Evolutionary conservation across 768 basidiomycete species (phyloP).

Genomic region (Neoboletus subvelutipes): DNA sequence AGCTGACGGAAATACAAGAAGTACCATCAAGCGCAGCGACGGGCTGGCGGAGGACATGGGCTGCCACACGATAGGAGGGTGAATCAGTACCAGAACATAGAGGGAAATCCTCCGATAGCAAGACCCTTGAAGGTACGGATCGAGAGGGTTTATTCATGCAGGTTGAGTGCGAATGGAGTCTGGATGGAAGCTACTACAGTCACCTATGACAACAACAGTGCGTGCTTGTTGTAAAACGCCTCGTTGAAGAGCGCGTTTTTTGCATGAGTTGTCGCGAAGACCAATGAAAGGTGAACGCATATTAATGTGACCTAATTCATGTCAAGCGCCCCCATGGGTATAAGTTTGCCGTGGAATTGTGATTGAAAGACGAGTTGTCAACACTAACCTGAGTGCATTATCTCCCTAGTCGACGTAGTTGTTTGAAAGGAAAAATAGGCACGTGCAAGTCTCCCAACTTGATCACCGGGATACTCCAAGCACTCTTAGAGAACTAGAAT

Average conservation of each 20-base stretch:
- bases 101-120: background rate
- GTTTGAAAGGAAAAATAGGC: background rate
- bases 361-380: background rate
- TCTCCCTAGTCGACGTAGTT: background rate
- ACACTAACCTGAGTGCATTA: background rate
- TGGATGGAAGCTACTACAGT: background rate
- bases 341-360: background rate
- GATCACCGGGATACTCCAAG: background rate
- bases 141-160: background rate
- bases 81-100: constrained; percentile 7
- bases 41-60: background rate
- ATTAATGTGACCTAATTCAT: background rate
- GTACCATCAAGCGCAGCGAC: constrained; percentile 12
- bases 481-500: too few relatives aligned
- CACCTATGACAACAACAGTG: constrained; percentile 4
- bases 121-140: constrained; percentile 3
- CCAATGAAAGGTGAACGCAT: constrained; percentile 4
- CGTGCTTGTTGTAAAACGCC: constrained; percentile 11
- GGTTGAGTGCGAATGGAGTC: constrained; percentile 1
- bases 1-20: constrained; percentile 23
- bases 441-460: background rate
- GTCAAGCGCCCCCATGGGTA: background rate
- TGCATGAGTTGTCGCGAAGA: constrained; percentile 19
- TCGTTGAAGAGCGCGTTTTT: constrained; percentile 17
- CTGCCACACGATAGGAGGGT: constrained; percentile 3